Conservation (phyloP, 306 rosid species). For the Prunus padus region DNA sequence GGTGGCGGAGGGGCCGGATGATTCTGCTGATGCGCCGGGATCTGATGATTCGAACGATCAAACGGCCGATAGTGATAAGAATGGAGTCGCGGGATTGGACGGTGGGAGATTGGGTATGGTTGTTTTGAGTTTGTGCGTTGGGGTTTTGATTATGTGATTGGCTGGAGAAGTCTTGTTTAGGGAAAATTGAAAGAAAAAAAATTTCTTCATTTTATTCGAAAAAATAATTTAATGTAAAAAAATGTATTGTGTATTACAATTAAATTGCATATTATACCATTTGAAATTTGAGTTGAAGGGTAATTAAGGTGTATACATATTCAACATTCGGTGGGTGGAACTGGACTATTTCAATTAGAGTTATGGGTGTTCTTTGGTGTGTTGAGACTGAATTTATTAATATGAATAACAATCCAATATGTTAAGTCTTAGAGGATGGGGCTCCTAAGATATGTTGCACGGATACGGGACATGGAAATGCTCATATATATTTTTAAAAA, state of each 20-base stretch:
- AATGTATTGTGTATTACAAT: background rate
- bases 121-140: slow-evolving; percentile 48
- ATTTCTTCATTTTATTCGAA: background rate
- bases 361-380: no score
- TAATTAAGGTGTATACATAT: background rate
- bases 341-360: no score
- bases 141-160: slow-evolving; percentile 45
- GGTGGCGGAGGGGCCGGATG: slow-evolving; percentile 9
- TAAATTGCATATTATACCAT: background rate
- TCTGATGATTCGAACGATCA: slow-evolving; percentile 35
- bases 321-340: no score
- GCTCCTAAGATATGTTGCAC: no score
- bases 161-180: background rate
- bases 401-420: no score
- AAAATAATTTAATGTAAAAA: slow-evolving; percentile 4
- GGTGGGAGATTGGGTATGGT: slow-evolving; percentile 45
- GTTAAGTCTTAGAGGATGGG: no score
- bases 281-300: background rate
- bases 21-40: slow-evolving; percentile 31
- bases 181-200: background rate
- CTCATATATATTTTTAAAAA: no score
- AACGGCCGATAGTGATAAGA: slow-evolving; percentile 49
- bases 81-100: slow-evolving; percentile 34
- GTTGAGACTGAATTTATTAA: no score
- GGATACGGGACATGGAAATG: no score